These are phyloP conservation scores for Aureobasidium sp. DNA, from an alignment of 2,329 filamentous ascomycete species.

Conservation along the genomic window DNA sequence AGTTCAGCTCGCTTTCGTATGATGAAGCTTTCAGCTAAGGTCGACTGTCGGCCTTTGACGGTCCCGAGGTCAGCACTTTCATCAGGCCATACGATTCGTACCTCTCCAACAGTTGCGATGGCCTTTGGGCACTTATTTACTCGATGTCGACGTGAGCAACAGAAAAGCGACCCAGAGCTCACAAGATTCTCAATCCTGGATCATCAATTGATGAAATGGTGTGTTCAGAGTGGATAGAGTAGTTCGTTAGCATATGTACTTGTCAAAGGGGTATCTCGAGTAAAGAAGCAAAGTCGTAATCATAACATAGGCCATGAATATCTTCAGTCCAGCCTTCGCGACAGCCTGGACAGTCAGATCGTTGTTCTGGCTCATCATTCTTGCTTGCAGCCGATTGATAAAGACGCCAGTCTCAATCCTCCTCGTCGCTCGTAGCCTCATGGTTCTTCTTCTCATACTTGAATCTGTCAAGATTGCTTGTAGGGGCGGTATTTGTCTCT, in stretches of 20 bases:
- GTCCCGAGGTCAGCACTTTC: background rate
- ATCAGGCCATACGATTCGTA: background rate
- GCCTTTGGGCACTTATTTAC: background rate
- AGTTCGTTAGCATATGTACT: background rate
- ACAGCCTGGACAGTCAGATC: background rate
- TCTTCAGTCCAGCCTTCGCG: background rate
- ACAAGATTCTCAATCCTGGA: background rate
- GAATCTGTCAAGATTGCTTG: slow-evolving; percentile 24
- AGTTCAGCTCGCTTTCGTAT: background rate
- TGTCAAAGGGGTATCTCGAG: background rate
- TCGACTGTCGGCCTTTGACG: background rate
- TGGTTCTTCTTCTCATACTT: slow-evolving; percentile 38
- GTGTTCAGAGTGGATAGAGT: background rate
- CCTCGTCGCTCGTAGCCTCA: slow-evolving; percentile 49
- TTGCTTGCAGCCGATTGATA: background rate
- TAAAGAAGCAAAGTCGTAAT: slow-evolving; percentile 4
- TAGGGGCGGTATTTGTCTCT: background rate
- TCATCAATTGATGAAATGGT: background rate
- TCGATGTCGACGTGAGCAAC: background rate
- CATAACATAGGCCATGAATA: background rate
- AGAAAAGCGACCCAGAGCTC: too few species aligned
- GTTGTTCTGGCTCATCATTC: background rate
- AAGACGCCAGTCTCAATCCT: slow-evolving; percentile 24
- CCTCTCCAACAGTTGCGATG: background rate
- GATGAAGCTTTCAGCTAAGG: background rate